Percentiles rank a stretch among this genome's conserved stretches.
Conservation (phyloP, 2,329 filamentous ascomycete species). For the Metarhizium rileyi region DNA sequence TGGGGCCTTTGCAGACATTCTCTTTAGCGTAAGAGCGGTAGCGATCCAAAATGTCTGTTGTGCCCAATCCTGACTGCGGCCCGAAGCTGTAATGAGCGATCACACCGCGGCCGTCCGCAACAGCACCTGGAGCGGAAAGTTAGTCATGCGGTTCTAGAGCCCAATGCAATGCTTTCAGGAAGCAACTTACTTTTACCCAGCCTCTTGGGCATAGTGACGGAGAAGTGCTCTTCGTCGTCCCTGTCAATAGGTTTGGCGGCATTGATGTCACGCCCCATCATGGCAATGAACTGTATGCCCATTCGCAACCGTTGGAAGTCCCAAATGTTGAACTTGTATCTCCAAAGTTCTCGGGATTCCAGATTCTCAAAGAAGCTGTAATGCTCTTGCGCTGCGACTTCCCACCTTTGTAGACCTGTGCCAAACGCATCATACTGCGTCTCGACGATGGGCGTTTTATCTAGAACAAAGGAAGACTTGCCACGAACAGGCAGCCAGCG, state of each 20-base stretch:
- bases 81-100: slow-evolving; percentile 43
- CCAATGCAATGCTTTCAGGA: not conserved
- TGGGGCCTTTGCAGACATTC: slow-evolving; percentile 30
- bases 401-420: slow-evolving; percentile 37
- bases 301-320: slow-evolving; percentile 40
- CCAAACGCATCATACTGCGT: slow-evolving; percentile 38
- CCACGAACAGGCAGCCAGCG: slow-evolving; percentile 38
- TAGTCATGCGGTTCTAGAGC: slow-evolving; percentile 2
- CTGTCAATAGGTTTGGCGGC: slow-evolving; percentile 33
- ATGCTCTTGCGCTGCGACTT: slow-evolving; percentile 37
- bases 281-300: slow-evolving; percentile 43
- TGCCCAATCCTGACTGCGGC: slow-evolving; percentile 28
- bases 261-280: slow-evolving; percentile 41
- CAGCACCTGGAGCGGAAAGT: slow-evolving; percentile 22
- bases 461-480: slow-evolving; percentile 25
- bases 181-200: slow-evolving; percentile 24
- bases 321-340: slow-evolving; percentile 39
- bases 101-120: slow-evolving; percentile 46
- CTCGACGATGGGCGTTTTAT: slow-evolving; percentile 36
- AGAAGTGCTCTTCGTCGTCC: slow-evolving; percentile 38
- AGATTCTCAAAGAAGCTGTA: slow-evolving; percentile 40
- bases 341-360: slow-evolving; percentile 31
- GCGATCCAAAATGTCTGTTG: slow-evolving; percentile 41
- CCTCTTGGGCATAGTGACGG: slow-evolving; percentile 27
- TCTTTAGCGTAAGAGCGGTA: slow-evolving; percentile 43